Percentiles rank a stretch among this genome's conserved stretches.
These are phyloP conservation scores for Taiwanofungus camphoratus DNA, from an alignment of 1,284 basidiomycete genomes.

Conservation along the genomic window DNA sequence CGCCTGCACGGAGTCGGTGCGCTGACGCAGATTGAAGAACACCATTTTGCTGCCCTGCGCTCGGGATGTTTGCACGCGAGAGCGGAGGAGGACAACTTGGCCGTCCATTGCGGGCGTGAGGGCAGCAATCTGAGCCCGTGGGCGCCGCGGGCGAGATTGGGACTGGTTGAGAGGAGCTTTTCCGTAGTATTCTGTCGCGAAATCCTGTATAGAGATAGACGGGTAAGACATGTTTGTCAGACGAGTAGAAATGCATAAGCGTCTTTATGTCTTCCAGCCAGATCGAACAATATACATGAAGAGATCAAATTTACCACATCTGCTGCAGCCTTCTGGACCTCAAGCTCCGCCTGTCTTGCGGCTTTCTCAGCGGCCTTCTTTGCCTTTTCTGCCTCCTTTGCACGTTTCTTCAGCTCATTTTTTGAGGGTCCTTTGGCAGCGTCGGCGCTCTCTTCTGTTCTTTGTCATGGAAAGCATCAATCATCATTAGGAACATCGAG, in stretches of 20 bases:
- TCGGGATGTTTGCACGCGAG: conserved; percentile 88
- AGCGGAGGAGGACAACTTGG: conserved; percentile 81
- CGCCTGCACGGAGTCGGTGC: conserved; percentile 87
- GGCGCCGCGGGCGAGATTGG: conserved; percentile 56
- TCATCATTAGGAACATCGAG: background rate
- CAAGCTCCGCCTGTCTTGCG: conserved; percentile 75
- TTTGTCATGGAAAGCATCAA: conserved; percentile 3
- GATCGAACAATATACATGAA: no score
- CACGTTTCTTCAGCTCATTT: conserved; percentile 89
- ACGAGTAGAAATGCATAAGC: no score
- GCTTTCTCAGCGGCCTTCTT: conserved; percentile 84
- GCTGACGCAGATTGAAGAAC: conserved; percentile 90
- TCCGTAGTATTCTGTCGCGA: conserved; percentile 85
- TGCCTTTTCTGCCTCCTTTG: conserved; percentile 90
- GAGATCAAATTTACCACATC: conserved; percentile 69
- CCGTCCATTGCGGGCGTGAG: conserved; percentile 69
- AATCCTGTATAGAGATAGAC: conserved; percentile 52
- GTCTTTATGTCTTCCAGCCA: no score
- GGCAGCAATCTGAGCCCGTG: conserved; percentile 55
- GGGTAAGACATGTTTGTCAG: conserved; percentile 1
- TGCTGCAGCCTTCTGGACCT: conserved; percentile 67
- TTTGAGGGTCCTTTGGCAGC: conserved; percentile 55
- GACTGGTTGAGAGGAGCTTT: conserved; percentile 91
- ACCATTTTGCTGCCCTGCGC: conserved; percentile 93
- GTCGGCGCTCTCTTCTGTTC: conserved; percentile 33